These are phyloP conservation scores for Saccharata proteae DNA, from an alignment of 2,329 filamentous ascomycete species.

Conservation along the genomic window DNA sequence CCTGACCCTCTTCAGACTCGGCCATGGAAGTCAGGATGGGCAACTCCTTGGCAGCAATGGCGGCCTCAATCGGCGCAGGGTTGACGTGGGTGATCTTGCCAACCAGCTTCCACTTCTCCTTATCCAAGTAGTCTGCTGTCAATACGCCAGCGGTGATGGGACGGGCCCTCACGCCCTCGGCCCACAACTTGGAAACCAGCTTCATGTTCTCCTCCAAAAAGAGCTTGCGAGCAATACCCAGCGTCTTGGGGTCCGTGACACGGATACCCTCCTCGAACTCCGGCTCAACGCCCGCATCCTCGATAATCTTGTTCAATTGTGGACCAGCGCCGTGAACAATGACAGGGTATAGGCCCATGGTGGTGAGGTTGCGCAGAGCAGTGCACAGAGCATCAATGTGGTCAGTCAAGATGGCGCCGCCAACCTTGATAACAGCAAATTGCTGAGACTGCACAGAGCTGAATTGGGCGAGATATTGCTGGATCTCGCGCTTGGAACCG, in stretches of 20 bases:
- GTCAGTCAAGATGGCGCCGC: constrained; percentile 89
- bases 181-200: constrained; percentile 75
- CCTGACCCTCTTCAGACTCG: constrained; percentile 78
- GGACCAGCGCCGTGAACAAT: constrained; percentile 93
- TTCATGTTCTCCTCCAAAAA: constrained; percentile 95
- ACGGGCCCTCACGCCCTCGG: constrained; percentile 70
- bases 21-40: constrained; percentile 95
- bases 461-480: constrained; percentile 97
- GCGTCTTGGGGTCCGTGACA: constrained; percentile 88
- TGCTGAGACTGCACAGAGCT: constrained; percentile 92
- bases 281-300: constrained; percentile 84
- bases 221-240: constrained; percentile 79
- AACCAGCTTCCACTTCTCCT: constrained; percentile 90
- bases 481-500: constrained; percentile 87
- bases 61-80: constrained; percentile 78
- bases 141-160: constrained; percentile 86
- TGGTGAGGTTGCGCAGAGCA: constrained; percentile 81
- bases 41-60: constrained; percentile 75
- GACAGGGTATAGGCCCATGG: constrained; percentile 88
- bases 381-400: constrained; percentile 85
- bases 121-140: constrained; percentile 86
- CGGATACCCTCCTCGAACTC: constrained; percentile 94
- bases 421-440: constrained; percentile 97
- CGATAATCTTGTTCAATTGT: constrained; percentile 83
- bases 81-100: constrained; percentile 93